These are phyloP conservation scores for Erodium maritimum DNA, from an alignment of 345 rosid genomes.

Conservation along the genomic window DNA sequence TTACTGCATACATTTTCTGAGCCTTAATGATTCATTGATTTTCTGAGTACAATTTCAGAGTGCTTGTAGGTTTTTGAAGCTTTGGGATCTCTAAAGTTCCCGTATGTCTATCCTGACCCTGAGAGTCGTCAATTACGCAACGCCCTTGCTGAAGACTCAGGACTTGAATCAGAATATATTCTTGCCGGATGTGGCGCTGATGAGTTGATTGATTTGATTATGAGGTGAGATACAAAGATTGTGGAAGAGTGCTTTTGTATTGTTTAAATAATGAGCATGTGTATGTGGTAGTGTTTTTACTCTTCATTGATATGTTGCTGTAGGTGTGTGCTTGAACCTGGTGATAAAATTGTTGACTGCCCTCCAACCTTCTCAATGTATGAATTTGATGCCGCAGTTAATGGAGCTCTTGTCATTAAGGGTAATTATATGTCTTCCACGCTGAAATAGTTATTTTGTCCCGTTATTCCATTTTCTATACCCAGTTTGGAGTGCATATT, in stretches of 20 bases:
- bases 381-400: conserved; percentile 93
- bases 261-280: background rate
- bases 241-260: background rate
- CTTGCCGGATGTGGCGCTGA: conserved; percentile 97
- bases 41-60: conserved; percentile 20
- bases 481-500: too few relatives aligned
- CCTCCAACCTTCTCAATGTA: conserved; percentile 99
- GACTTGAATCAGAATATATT: conserved; percentile 74
- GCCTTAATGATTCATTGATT: background rate
- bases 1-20: background rate
- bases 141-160: conserved; percentile 78
- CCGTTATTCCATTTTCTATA: too few relatives aligned
- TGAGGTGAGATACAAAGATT: conserved; percentile 46
- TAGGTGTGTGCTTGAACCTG: conserved; percentile 92
- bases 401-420: conserved; percentile 67
- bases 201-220: conserved; percentile 88
- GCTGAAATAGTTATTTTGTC: too few relatives aligned
- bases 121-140: conserved; percentile 68
- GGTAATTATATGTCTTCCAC: conserved; percentile 28
- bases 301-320: conserved; percentile 5
- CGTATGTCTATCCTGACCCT: conserved; percentile 85
- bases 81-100: conserved; percentile 73
- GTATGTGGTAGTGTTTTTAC: background rate
- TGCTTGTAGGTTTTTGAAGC: conserved; percentile 80
- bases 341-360: conserved; percentile 88